Evolutionary conservation across 768 basidiomycete genomes (phyloP).

Genomic region (Suillus lakei): DNA sequence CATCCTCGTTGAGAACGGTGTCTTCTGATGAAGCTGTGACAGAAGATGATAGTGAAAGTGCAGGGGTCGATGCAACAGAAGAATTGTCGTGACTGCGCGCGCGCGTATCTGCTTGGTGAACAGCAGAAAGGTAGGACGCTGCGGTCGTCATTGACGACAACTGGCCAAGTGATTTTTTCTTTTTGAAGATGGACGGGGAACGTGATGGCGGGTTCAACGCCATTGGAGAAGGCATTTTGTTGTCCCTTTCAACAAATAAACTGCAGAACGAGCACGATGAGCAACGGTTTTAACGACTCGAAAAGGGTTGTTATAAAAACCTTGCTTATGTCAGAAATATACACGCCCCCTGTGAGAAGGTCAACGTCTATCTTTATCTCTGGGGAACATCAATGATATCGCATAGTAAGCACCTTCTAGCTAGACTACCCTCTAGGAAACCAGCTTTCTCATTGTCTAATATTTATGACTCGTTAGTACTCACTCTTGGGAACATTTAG

Average conservation of each 20-base stretch:
- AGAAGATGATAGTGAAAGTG: conserved; percentile 77
- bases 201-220: conserved; percentile 58
- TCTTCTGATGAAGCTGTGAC: conserved; percentile 73
- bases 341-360: background rate
- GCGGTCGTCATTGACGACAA: conserved; percentile 52
- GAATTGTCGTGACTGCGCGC: conserved; percentile 51
- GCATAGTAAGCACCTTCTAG: too few species aligned
- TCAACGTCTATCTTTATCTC: background rate
- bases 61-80: conserved; percentile 68
- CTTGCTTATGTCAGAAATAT: background rate
- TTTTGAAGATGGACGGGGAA: conserved; percentile 63
- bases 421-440: background rate
- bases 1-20: conserved; percentile 60
- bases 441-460: background rate
- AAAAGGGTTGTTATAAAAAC: background rate
- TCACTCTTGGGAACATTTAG: background rate
- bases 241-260: conserved; percentile 12
- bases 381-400: too few species aligned
- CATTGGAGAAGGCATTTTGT: conserved; percentile 62
- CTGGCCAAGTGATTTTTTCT: conserved; percentile 48
- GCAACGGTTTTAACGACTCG: background rate
- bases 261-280: conserved; percentile 17
- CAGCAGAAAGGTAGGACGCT: conserved; percentile 62
- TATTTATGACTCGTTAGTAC: too few species aligned
- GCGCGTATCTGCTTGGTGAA: conserved; percentile 61